Evolutionary conservation across 495 filamentous ascomycete genomes (phyloP).

Genomic region (Penicillium roqueforti): DNA sequence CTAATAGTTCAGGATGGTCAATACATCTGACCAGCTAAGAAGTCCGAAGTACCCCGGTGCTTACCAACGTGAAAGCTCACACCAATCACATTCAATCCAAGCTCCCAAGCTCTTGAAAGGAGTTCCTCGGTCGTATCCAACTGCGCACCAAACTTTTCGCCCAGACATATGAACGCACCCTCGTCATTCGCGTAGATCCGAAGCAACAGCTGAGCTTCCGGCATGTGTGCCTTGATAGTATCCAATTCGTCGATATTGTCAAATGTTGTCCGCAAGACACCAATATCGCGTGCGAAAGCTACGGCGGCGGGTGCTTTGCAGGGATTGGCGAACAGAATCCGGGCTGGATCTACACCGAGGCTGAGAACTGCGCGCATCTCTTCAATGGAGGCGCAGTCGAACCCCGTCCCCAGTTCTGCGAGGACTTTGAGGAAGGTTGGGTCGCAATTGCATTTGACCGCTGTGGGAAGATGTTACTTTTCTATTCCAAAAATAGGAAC

Average conservation of each 20-base stretch:
- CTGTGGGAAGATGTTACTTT: conserved; percentile 8
- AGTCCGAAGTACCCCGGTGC: background rate
- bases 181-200: conserved; percentile 31
- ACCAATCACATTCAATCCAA: conserved; percentile 28
- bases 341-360: conserved; percentile 26
- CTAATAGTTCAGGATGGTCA: conserved; percentile 3
- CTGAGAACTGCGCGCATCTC: conserved; percentile 27
- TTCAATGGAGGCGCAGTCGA: conserved; percentile 34
- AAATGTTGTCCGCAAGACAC: conserved; percentile 28
- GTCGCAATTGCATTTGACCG: conserved; percentile 39
- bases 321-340: conserved; percentile 35
- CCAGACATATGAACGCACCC: conserved; percentile 19
- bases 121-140: conserved; percentile 17
- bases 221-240: conserved; percentile 25
- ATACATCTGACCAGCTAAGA: background rate
- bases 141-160: conserved; percentile 32
- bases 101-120: conserved; percentile 20
- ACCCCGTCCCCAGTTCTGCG: conserved; percentile 23
- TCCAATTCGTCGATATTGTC: conserved; percentile 36
- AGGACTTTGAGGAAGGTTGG: conserved; percentile 23
- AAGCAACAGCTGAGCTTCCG: conserved; percentile 24
- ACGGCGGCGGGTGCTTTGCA: conserved; percentile 27
- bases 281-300: conserved; percentile 16
- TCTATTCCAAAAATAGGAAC: background rate
- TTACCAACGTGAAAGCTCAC: conserved; percentile 38